phyloP scores from a whole-genome alignment of 2,329 filamentous ascomycete species.

The Sporothrix protearum region DNA sequence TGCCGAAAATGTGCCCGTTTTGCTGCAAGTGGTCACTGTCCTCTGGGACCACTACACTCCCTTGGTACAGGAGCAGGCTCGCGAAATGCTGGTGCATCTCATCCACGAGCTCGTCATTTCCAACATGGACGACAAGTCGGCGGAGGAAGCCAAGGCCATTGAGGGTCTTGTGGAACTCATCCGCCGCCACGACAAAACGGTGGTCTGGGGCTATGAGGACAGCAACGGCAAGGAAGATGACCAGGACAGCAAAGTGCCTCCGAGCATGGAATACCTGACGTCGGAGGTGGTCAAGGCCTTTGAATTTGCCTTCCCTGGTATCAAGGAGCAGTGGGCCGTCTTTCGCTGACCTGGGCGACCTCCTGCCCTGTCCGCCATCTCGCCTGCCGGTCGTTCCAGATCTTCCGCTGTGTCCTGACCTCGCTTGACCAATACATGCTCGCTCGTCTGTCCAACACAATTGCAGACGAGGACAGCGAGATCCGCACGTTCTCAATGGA shows the following conservation, averaged over 20 bases:
- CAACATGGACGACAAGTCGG: conserved; percentile 66
- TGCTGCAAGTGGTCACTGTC: conserved; percentile 87
- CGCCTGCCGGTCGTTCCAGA: conserved; percentile 94
- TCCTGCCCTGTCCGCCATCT: conserved; percentile 93
- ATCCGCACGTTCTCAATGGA: conserved; percentile 98
- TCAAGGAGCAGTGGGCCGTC: conserved; percentile 86
- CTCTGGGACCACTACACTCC: conserved; percentile 97
- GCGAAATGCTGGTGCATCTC: conserved; percentile 95
- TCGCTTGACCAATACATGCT: conserved; percentile 91
- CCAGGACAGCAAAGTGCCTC: conserved; percentile 74
- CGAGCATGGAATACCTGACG: conserved; percentile 82
- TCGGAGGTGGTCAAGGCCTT: conserved; percentile 81
- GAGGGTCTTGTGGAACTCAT: conserved; percentile 87
- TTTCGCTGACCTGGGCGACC: conserved; percentile 92
- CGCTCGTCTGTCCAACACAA: conserved; percentile 88
- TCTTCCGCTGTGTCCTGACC: conserved; percentile 90
- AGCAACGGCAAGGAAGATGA: conserved; percentile 75
- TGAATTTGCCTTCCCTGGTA: conserved; percentile 74
- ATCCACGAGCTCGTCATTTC: conserved; percentile 92
- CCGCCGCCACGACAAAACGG: conserved; percentile 74
- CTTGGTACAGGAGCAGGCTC: conserved; percentile 91
- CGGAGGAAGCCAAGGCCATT: conserved; percentile 64
- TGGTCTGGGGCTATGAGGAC: conserved; percentile 94
- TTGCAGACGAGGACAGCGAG: conserved; percentile 89
- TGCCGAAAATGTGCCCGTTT: conserved; percentile 74